Evolutionary conservation across 305 asterid species (phyloP).

Genomic region (Fraxinus latifolia): DNA sequence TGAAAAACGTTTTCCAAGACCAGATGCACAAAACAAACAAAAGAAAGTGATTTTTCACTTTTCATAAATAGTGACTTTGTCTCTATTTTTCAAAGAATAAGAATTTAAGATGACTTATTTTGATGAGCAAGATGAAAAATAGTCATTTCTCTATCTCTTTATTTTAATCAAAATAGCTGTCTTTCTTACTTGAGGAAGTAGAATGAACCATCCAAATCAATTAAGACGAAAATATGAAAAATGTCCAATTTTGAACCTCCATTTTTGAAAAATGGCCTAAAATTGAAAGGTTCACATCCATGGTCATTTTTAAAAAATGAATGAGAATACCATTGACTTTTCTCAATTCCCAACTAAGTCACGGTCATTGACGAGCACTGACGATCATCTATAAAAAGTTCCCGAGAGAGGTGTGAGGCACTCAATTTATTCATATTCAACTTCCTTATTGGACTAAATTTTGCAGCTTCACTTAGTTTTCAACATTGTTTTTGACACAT

Average conservation of each 20-base stretch:
- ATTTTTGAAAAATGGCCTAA: background rate
- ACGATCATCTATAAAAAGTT: background rate
- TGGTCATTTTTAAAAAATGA: background rate
- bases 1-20: background rate
- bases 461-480: background rate
- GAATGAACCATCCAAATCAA: background rate
- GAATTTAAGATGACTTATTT: background rate
- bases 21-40: background rate
- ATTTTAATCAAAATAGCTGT: background rate
- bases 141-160: background rate
- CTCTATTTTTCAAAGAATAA: background rate
- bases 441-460: background rate
- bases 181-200: background rate
- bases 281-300: background rate
- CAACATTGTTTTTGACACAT: background rate
- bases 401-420: background rate
- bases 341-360: background rate
- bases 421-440: background rate
- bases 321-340: background rate
- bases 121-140: background rate
- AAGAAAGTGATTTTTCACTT: background rate
- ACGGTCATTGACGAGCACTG: background rate
- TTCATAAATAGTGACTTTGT: background rate
- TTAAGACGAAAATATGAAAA: background rate
- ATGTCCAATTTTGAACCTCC: background rate